Base-by-base conservation (phyloP, 1,139 yeast species). In the Sporopachydermia cereana region DNA sequence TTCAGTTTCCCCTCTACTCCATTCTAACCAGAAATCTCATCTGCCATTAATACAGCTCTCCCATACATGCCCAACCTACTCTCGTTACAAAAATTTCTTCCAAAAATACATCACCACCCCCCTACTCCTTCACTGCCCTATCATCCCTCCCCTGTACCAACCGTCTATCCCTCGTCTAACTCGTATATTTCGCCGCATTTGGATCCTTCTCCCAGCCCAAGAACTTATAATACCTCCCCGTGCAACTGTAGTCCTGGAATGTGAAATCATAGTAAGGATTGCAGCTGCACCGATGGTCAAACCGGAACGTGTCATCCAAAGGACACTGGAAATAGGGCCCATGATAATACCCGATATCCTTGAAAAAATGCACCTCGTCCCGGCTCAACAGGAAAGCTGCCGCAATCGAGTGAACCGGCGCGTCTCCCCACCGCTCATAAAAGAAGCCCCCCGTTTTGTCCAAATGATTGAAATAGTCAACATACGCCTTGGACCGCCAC, bases 391-490 rank as follows among this genome's bases (percentile, higher is more conserved):
- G 72, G 48, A 83, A 67, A 0, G 94, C 70, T 1, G 86, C 93
- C 1, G 91, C 89, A 70, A 86, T 75, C 2, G 95, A 79, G 63
- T 86, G 96, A 22, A 86, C 77, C 3, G 96, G 96, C 0, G 96
- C 96, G 62, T 88, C 96, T 27, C 96, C 96, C 96, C 96, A 88
- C 59, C 96, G 71, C 61, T 88, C 96, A 61, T 88, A 88, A 66
- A 84, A 88, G 66, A 88, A 88, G 2, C 94, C 94, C 36, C 96
- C 96, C 1, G 80, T 71, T 49, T 68, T 57, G 60, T 88, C 96
- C 54, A 88, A 69, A 53, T 71, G 64, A 18, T 84, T 76, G 56
- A 88, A 88, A 62, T 78, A 88, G 41, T 71, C 72, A 16, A 69
- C 61, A 61, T 88, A 88, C 1, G 79, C 78, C 41, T 74, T 69